Evolutionary conservation across 768 basidiomycete genomes (phyloP).

Genomic region (Tremella yokohamensis): DNA sequence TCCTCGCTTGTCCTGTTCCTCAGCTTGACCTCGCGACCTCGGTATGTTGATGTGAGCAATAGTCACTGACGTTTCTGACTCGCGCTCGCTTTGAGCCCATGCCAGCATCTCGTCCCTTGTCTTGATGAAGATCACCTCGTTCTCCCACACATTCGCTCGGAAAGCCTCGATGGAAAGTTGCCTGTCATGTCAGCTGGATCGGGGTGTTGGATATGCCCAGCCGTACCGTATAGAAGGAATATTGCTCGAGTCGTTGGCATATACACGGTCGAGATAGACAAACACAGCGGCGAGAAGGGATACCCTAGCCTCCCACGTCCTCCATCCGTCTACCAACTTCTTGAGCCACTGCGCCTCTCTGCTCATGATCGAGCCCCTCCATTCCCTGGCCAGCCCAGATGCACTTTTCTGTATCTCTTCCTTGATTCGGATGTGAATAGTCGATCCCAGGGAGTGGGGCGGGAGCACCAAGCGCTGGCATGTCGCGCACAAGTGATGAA

Average conservation of each 20-base stretch:
- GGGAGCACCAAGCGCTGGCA: conserved; percentile 31
- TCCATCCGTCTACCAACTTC: conserved; percentile 27
- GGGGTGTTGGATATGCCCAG: not conserved
- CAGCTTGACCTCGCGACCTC: not conserved
- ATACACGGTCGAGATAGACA: conserved; percentile 41
- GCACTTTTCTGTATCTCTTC: conserved; percentile 32
- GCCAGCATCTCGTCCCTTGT: conserved; percentile 34
- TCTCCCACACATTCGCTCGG: conserved; percentile 36
- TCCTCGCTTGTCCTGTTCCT: conserved; percentile 12
- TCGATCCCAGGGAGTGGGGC: conserved; percentile 31
- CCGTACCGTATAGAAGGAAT: conserved; percentile 21
- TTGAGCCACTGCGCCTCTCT: conserved; percentile 30
- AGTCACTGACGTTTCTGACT: conserved; percentile 13
- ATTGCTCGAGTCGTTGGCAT: conserved; percentile 18
- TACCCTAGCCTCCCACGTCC: conserved; percentile 25
- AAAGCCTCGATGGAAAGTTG: conserved; percentile 31
- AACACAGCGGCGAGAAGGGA: conserved; percentile 33
- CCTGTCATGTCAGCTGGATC: conserved; percentile 6
- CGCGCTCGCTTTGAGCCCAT: conserved; percentile 32
- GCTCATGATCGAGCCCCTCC: conserved; percentile 33
- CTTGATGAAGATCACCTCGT: conserved; percentile 31
- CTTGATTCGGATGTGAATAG: conserved; percentile 27
- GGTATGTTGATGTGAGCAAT: too few species aligned
- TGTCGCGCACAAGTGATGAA: conserved; percentile 29
- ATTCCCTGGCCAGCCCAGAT: conserved; percentile 24